Base-by-base conservation (phyloP, 176 grass and related monocot genomes). In the Microstegium vimineum region DNA sequence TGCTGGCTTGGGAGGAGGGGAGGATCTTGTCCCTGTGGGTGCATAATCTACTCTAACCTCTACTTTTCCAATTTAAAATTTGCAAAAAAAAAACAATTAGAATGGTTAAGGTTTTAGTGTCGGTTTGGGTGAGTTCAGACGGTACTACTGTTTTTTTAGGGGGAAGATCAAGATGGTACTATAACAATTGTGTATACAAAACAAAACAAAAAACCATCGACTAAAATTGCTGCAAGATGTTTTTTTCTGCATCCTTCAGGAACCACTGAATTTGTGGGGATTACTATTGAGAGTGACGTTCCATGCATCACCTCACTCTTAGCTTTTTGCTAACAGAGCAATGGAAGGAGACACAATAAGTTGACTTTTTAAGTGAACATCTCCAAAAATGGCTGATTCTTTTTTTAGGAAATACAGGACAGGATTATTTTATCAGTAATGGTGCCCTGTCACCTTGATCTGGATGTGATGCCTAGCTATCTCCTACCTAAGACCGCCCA, bases 1-100 rank as follows among this genome's bases (percentile, higher is more conserved):
- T 78, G 79, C 68, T 90, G 47, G 79, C 47, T 73, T 66, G 57
- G 79, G 57, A 45, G 73, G 14, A 78, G 67, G 27, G 32, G 49
- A 86, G 82, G 75, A 86, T 90, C 88, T 80, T 75, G 69, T 61
- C 74, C 79, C 27, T 54, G 49, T 79, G 68, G 62, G 10, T 75
- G 74, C 75, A 61, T 69, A 90, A 90, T 86, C 74, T 46, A 68
- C 68, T 74, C 67, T 47, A 66, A 38, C 72, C n/a, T 51, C 60
- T 32, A 47, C 74, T 26, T 60, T 73, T 77, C 30, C 28, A 27
- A 67, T 83, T 79, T 52, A n/a, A 86, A 73, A 82, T 73, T 30
- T 31, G 9, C 14, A 57, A 22, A 5, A 5, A n/a, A n/a, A 25
- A 26, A 61, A 12, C 1, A 13, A 52, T 75, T 41, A 22, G 22